A percentile compares a stretch with the other conserved stretches of the same genome.
Evolutionary conservation across 495 filamentous ascomycete species (phyloP).

Genomic region (Neurospora sp.): DNA sequence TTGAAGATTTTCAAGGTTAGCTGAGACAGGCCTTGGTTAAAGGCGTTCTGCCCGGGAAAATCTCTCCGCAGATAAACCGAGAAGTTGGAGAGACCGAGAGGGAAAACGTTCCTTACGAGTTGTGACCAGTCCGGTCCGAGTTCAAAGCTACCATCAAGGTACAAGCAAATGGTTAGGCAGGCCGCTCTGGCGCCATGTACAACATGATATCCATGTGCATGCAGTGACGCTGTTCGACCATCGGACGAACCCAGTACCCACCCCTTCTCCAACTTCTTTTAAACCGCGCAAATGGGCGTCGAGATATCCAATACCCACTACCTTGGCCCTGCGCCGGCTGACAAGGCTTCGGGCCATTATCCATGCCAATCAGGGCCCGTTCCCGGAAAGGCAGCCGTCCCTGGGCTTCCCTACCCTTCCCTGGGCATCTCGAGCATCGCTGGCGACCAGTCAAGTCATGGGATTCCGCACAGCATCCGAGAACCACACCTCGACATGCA

Average conservation of each 20-base stretch:
- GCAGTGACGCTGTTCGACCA: slow-evolving; percentile 4
- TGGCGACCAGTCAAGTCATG: slow-evolving; percentile 5
- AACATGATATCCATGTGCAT: background rate
- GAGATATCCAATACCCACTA: slow-evolving; percentile 10
- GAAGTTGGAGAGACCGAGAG: background rate
- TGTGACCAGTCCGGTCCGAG: background rate
- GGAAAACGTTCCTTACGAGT: background rate
- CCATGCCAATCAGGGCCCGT: slow-evolving; percentile 17
- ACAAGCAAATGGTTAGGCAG: background rate
- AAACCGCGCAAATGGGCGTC: slow-evolving; percentile 23
- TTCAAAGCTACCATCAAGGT: background rate
- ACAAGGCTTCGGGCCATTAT: slow-evolving; percentile 8
- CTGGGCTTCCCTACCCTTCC: background rate
- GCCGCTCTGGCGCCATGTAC: background rate
- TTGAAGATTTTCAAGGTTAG: background rate
- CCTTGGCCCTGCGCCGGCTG: slow-evolving; percentile 6
- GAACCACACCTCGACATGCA: slow-evolving; percentile 5
- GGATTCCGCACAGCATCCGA: slow-evolving; percentile 9
- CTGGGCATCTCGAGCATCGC: slow-evolving; percentile 9
- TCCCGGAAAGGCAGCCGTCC: slow-evolving; percentile 9
- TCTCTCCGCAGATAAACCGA: background rate
- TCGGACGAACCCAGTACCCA: slow-evolving; percentile 15
- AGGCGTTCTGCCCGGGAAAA: background rate
- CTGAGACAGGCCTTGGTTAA: background rate
- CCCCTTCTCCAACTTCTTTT: slow-evolving; percentile 14